phyloP scores from a whole-genome alignment of 331 rosid genomes.

The Rhamnella rubrinervis region DNA sequence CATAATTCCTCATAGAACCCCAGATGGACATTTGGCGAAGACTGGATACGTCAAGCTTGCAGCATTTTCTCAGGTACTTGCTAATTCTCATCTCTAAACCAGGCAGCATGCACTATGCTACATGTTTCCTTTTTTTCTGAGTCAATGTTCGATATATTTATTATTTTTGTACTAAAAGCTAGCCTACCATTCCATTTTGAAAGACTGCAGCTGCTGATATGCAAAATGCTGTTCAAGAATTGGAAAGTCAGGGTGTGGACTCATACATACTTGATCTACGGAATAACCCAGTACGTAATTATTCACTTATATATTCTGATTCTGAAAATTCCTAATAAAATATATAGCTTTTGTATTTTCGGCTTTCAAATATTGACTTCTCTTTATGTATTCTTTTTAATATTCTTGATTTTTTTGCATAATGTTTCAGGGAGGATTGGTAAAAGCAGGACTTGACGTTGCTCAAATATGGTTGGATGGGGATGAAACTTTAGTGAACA shows the following conservation, averaged over 20 bases:
- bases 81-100: not conserved
- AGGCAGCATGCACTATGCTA: not conserved
- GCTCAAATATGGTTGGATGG: constrained; percentile 98
- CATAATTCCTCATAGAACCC: constrained; percentile 69
- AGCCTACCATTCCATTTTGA: constrained; percentile 14
- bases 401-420: not conserved
- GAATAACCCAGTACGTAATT: constrained; percentile 74
- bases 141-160: not conserved
- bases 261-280: constrained; percentile 92
- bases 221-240: constrained; percentile 68
- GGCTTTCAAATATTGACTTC: constrained; percentile 11
- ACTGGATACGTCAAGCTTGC: constrained; percentile 83
- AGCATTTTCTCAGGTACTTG: constrained; percentile 87
- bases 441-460: constrained; percentile 87
- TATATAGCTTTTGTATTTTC: not conserved
- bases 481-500: constrained; percentile 88
- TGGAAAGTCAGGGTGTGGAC: constrained; percentile 85
- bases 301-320: not conserved
- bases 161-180: not conserved
- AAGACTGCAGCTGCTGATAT: constrained; percentile 91
- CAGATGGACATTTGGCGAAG: constrained; percentile 65
- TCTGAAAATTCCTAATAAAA: constrained; percentile 6
- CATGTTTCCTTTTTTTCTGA: not conserved
- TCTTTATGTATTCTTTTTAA: not conserved
- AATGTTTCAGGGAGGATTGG: constrained; percentile 84